phyloP scores from a whole-genome alignment of 192 early-diverging fungal genomes.

The Entophlyctis luteolus region DNA sequence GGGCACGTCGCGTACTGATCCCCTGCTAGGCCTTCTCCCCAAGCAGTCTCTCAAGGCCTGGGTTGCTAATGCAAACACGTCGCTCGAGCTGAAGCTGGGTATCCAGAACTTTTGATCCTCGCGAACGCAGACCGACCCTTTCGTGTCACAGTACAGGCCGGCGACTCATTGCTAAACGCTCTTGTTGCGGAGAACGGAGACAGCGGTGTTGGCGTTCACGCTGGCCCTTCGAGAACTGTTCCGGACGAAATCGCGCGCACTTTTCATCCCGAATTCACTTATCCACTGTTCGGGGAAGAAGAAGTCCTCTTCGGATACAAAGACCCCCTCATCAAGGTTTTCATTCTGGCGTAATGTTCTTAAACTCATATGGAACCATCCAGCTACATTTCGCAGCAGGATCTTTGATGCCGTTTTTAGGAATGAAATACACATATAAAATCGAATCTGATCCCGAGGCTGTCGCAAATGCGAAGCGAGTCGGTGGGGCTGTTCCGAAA shows the following conservation, averaged over 20 bases:
- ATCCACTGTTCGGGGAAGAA: constrained; percentile 83
- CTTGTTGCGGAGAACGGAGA: neutral
- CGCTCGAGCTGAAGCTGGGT: constrained; percentile 25
- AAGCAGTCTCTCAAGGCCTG: neutral
- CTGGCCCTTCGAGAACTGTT: neutral
- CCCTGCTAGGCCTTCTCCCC: neutral
- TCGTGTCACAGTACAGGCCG: neutral
- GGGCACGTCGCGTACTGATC: too few species aligned
- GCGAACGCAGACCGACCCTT: neutral
- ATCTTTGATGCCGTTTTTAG: constrained; percentile 70
- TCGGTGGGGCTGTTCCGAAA: constrained; percentile 24
- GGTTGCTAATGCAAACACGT: constrained; percentile 2
- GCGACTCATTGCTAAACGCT: neutral
- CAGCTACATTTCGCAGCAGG: constrained; percentile 77
- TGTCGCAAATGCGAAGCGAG: constrained; percentile 15
- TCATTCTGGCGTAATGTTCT: neutral
- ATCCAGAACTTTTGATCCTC: neutral
- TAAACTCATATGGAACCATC: neutral
- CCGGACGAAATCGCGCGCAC: constrained; percentile 5
- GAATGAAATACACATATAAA: constrained; percentile 59
- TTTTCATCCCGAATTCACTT: constrained; percentile 82
- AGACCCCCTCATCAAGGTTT: constrained; percentile 36
- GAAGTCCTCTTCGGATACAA: constrained; percentile 90
- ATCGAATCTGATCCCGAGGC: constrained; percentile 48
- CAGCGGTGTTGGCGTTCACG: neutral